phyloP scores from a whole-genome alignment of 1,284 basidiomycete genomes.

The Malassezia caprae region DNA sequence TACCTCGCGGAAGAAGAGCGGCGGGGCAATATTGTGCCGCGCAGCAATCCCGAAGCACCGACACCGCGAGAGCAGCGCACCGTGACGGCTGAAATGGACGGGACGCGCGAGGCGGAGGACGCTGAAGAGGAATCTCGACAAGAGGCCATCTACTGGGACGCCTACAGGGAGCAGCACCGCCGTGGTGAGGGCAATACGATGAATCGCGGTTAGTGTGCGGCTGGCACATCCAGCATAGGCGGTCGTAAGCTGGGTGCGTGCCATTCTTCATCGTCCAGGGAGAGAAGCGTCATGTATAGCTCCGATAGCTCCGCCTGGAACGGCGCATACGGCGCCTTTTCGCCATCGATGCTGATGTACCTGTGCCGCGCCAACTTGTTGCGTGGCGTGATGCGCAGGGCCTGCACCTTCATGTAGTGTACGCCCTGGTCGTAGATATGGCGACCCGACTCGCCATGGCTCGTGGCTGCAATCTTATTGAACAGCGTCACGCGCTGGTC shows the following conservation, averaged over 20 bases:
- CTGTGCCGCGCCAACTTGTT: slow-evolving; percentile 4
- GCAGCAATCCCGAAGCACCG: slow-evolving; percentile 57
- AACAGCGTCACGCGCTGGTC: slow-evolving; percentile 19
- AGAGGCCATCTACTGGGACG: slow-evolving; percentile 36
- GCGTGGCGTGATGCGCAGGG: slow-evolving; percentile 39
- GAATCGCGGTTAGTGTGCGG: slow-evolving; percentile 61
- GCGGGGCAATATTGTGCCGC: slow-evolving; percentile 74
- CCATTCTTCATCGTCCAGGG: slow-evolving; percentile 15
- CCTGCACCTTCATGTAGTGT: slow-evolving; percentile 39
- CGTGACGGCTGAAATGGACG: slow-evolving; percentile 60
- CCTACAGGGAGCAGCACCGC: slow-evolving; percentile 26
- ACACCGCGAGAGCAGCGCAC: slow-evolving; percentile 52
- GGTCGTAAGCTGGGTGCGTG: slow-evolving; percentile 3
- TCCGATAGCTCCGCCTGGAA: slow-evolving; percentile 66
- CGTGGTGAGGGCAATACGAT: slow-evolving; percentile 84
- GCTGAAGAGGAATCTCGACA: slow-evolving; percentile 56
- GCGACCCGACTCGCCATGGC: slow-evolving; percentile 30
- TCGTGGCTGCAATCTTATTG: slow-evolving; percentile 28
- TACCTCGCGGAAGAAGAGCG: slow-evolving; percentile 76
- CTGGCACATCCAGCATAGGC: neutral
- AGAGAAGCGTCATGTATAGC: slow-evolving; percentile 1
- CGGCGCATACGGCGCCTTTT: slow-evolving; percentile 65
- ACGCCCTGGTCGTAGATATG: slow-evolving; percentile 31
- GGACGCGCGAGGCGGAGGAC: slow-evolving; percentile 60
- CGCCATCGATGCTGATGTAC: slow-evolving; percentile 61